These are phyloP conservation scores for Phycomyces blakesleeanus DNA, from an alignment of 192 early-diverging fungal genomes.

Conservation along the genomic window DNA sequence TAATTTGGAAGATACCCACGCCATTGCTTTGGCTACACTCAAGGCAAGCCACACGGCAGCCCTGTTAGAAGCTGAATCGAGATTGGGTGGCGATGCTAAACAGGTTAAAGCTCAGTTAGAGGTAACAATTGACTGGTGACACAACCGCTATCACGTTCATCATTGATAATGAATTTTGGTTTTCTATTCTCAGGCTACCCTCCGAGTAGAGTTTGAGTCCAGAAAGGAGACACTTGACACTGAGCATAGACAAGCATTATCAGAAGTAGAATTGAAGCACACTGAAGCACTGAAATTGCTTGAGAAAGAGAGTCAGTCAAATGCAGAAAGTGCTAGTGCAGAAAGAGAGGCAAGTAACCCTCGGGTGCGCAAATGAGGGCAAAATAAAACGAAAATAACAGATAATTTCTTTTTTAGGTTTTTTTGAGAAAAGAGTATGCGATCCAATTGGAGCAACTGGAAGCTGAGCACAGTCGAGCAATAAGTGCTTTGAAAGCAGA, in stretches of 20 bases:
- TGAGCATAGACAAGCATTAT: neutral
- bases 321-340: neutral
- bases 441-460: conserved; percentile 13
- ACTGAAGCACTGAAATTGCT: neutral
- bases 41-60: neutral
- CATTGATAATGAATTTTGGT: neutral
- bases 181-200: neutral
- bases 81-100: neutral
- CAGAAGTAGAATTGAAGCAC: neutral
- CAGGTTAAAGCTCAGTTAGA: neutral
- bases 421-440: conserved; percentile 10
- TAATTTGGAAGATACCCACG: neutral
- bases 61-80: neutral
- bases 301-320: neutral
- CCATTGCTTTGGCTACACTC: neutral
- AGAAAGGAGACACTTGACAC: neutral
- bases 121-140: neutral
- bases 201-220: neutral
- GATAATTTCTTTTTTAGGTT: neutral
- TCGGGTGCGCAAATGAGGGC: no score
- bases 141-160: no score
- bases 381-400: conserved; percentile 7
- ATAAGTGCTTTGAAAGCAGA: conserved; percentile 4
- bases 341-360: conserved; percentile 1
- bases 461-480: conserved; percentile 1